Conservation (phyloP, 345 rosid species). For the thale cress (Arabidopsis thaliana) region TAIR10.1 NC_003074.8:19231501-19232000, state of each 20-base stretch:
- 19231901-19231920: too few species aligned
- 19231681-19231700: not conserved
- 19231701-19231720: not conserved
- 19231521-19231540: constrained; percentile 7
- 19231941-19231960: not conserved
- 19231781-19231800: not conserved
- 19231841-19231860: not conserved
- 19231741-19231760: not conserved
- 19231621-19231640: not conserved
- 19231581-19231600: constrained; percentile 14
- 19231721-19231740: not conserved
- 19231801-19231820: not conserved
- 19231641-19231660: not conserved
- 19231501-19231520: not conserved
- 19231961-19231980: not conserved
- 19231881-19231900: not conserved
- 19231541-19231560: not conserved
- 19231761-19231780: not conserved
- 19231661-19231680: not conserved
- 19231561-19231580: not conserved
- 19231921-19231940: not conserved
- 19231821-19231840: not conserved
- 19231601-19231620: constrained; percentile 9
- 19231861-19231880: not conserved
- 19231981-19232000: not conserved